phyloP scores from a whole-genome alignment of 306 rosid species.

The Cicer pinnatifidum region DNA sequence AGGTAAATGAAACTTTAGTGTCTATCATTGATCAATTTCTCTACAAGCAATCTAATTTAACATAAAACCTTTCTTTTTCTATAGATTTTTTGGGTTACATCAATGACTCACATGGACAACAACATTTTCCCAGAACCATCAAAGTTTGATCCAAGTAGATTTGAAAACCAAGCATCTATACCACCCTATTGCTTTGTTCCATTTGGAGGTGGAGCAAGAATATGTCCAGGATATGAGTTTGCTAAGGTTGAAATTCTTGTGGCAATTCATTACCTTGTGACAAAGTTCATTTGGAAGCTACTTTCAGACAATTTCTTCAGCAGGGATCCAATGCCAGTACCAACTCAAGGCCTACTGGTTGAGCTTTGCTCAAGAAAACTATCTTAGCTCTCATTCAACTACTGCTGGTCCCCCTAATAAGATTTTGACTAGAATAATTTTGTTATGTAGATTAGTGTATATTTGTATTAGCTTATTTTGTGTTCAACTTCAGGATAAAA shows the following conservation, averaged over 20 bases:
- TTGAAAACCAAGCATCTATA: conserved; percentile 59
- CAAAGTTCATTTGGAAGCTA: conserved; percentile 71
- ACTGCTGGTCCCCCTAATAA: neutral
- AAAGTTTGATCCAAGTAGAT: conserved; percentile 76
- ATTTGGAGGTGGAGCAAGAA: conserved; percentile 75
- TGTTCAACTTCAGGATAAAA: neutral
- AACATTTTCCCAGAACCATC: conserved; percentile 64
- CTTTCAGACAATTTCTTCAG: conserved; percentile 57
- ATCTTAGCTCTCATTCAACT: conserved; percentile 32
- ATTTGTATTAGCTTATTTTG: conserved; percentile 3
- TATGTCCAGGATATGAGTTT: conserved; percentile 76
- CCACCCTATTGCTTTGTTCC: conserved; percentile 69
- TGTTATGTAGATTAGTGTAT: neutral
- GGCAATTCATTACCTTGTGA: conserved; percentile 69
- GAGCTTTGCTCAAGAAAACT: conserved; percentile 54
- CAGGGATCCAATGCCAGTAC: conserved; percentile 67
- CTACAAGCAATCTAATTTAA: neutral
- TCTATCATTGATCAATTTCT: neutral
- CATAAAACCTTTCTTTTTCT: neutral
- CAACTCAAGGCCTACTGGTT: conserved; percentile 63
- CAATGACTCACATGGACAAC: conserved; percentile 74
- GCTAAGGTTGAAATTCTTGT: conserved; percentile 68
- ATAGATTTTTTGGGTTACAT: conserved; percentile 73
- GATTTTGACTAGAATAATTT: conserved; percentile 9
- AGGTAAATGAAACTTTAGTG: conserved; percentile 54